A percentile compares a stretch with the other conserved stretches of the same genome.
phyloP scores from a whole-genome alignment of 2,329 filamentous ascomycete species.

The Xylaria sp. region DNA sequence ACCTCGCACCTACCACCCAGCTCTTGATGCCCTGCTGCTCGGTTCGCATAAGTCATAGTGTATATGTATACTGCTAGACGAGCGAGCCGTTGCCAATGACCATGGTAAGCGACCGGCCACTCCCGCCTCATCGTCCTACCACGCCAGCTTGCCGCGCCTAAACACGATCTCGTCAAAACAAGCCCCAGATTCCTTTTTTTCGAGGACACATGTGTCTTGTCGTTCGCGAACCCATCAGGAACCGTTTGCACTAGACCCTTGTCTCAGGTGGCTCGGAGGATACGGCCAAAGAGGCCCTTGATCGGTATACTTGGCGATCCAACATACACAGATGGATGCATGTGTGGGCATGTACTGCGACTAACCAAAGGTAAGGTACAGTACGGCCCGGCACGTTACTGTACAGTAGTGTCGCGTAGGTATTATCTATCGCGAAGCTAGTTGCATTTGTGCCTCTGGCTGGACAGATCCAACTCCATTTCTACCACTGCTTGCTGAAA shows the following conservation, averaged over 20 bases:
- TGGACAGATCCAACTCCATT: background rate
- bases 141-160: slow-evolving; percentile 29
- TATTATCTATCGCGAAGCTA: slow-evolving; percentile 29
- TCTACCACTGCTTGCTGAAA: background rate
- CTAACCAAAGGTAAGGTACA: slow-evolving; percentile 28
- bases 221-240: slow-evolving; percentile 34
- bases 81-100: slow-evolving; percentile 14
- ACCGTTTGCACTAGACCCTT: slow-evolving; percentile 33
- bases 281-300: slow-evolving; percentile 29
- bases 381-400: background rate
- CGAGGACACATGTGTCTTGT: slow-evolving; percentile 26
- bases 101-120: slow-evolving; percentile 31
- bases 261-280: slow-evolving; percentile 36
- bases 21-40: background rate
- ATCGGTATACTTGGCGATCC: slow-evolving; percentile 35
- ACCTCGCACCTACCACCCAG: background rate
- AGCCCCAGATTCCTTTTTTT: slow-evolving; percentile 26
- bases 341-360: slow-evolving; percentile 28
- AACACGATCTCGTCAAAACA: slow-evolving; percentile 33
- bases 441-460: slow-evolving; percentile 32
- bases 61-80: background rate
- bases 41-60: slow-evolving; percentile 1
- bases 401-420: background rate
- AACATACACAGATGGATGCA: slow-evolving; percentile 28
- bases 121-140: slow-evolving; percentile 31